Base-by-base conservation (phyloP, 2,329 filamentous ascomycete genomes). In the Aspergillus transmontanensis region DNA sequence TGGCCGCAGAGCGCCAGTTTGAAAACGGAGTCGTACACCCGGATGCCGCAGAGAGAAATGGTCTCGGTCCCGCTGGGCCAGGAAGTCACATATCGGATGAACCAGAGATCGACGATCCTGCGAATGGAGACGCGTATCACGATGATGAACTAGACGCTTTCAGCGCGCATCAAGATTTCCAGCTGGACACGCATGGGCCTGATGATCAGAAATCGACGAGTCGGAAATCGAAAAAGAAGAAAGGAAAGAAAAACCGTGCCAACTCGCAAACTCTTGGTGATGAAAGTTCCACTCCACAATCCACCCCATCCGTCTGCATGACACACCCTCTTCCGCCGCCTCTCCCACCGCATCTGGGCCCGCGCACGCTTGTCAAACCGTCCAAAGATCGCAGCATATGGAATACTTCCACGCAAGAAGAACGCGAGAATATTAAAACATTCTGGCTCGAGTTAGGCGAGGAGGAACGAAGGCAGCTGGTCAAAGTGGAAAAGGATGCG, bases 401-500 rank as follows among this genome's bases (percentile, higher is more conserved):
- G 95, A 97, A 97, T 75, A 97, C 93, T 3, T 95, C 92, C 63
- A 95, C 92, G 11, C 88, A 92, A 69, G 93, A 98, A 78, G 95
- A 99, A 81, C 91, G 95, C 41, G 93, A 97, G 81, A 91, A 95
- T 58, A 99, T 99, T 76, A 97, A 97, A 80, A 92, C 97, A 71
- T 99, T 98, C 80, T 99, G 95, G 95, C 86, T 99, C 59, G 93
- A 93, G 19, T 81, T 99, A 50, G 93, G 92, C 69, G 95, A 99
- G 78, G 92, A 96, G 43, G 94, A 98, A 77, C 91, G 95, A 71
- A 95, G 96, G 76, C 95, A 92, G 19, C 83, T 99, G 54, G 93
- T 99, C 74, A 97, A 97, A 80, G 94, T 99, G 34, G 95, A 99
- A 80, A 99, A 99, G 81, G 94, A 99, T 79, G 94, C 95, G 9